A percentile compares a stretch with the other conserved stretches of the same genome.
Conservation (phyloP, 2,329 filamentous ascomycete genomes). For the Colletotrichum sp. region DNA sequence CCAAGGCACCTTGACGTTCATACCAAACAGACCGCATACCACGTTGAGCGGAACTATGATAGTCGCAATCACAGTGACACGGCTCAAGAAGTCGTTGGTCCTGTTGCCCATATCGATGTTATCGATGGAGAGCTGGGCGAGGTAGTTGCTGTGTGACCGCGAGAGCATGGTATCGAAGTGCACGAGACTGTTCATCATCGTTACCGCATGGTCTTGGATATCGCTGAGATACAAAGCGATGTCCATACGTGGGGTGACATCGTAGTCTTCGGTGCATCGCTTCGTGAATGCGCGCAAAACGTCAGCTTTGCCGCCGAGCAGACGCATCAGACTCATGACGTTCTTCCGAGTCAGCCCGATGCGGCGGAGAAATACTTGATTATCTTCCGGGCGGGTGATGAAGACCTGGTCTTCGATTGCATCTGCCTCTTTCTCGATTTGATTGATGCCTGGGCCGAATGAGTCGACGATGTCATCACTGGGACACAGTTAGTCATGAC, state of each 20-base stretch:
- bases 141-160: conserved; percentile 92
- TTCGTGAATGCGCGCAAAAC: conserved; percentile 98
- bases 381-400: conserved; percentile 88
- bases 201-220: conserved; percentile 98
- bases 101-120: conserved; percentile 86
- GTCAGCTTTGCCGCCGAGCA: conserved; percentile 94
- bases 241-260: conserved; percentile 92
- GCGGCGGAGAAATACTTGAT: conserved; percentile 83
- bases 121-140: conserved; percentile 92
- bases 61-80: conserved; percentile 92
- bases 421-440: conserved; percentile 88
- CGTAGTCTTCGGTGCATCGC: conserved; percentile 97
- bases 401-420: conserved; percentile 96
- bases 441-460: conserved; percentile 87
- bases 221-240: conserved; percentile 96
- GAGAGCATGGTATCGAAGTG: conserved; percentile 99
- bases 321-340: conserved; percentile 88
- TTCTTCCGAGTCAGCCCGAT: conserved; percentile 93
- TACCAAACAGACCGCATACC: conserved; percentile 84
- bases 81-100: conserved; percentile 88
- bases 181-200: conserved; percentile 95
- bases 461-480: conserved; percentile 96
- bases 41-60: conserved; percentile 94
- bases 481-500: not conserved
- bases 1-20: conserved; percentile 83